These are phyloP conservation scores for Leptosphaerulina australis DNA, from an alignment of 2,329 filamentous ascomycete species.

Conservation along the genomic window DNA sequence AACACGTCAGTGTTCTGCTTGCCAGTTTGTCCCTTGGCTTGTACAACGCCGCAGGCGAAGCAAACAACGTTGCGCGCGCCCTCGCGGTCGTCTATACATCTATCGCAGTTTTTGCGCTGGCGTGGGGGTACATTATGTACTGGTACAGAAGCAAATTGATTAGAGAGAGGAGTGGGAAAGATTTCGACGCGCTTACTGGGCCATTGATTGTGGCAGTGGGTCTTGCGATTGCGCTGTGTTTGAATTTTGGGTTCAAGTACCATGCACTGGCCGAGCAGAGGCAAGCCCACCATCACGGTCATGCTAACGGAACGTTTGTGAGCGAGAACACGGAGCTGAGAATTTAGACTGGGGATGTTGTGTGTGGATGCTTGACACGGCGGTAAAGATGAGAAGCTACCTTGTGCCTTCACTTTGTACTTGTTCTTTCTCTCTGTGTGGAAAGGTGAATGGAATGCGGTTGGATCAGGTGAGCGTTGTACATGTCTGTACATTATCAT, in stretches of 20 bases:
- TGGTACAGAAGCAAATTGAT: constrained; percentile 79
- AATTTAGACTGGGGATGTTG: constrained; percentile 20
- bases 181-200: constrained; percentile 88
- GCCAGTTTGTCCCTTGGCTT: constrained; percentile 82
- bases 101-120: constrained; percentile 81
- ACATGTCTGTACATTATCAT: too few relatives aligned
- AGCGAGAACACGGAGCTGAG: constrained; percentile 28
- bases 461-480: too few relatives aligned
- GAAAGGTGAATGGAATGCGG: too few relatives aligned
- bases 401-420: too few relatives aligned
- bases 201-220: constrained; percentile 83
- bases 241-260: constrained; percentile 85
- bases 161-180: constrained; percentile 80
- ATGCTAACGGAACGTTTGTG: constrained; percentile 15
- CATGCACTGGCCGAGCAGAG: constrained; percentile 22
- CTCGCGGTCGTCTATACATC: constrained; percentile 83
- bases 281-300: constrained; percentile 7
- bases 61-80: constrained; percentile 73
- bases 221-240: constrained; percentile 74
- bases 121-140: constrained; percentile 88
- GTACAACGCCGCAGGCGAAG: constrained; percentile 82
- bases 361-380: too few relatives aligned
- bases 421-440: too few relatives aligned
- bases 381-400: too few relatives aligned
- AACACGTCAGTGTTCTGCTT: constrained; percentile 89